phyloP scores from a whole-genome alignment of 176 grass and related monocot species.

The Oryza brachyantha region DNA sequence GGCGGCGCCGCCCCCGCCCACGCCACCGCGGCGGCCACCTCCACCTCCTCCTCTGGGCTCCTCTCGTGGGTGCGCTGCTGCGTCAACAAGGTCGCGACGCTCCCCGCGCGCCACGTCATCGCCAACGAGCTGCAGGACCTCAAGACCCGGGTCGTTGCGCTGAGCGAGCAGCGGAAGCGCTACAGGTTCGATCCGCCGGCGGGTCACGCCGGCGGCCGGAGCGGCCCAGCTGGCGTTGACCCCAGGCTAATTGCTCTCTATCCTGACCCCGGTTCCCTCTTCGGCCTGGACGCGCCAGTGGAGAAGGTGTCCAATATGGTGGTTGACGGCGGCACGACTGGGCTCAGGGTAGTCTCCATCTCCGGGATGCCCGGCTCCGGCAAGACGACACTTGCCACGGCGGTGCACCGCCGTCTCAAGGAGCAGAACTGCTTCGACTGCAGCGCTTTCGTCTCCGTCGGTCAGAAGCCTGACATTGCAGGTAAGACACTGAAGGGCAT shows the following conservation, averaged over 20 bases:
- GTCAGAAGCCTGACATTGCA: not conserved
- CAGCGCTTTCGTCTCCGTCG: not conserved
- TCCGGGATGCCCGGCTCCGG: conserved; percentile 37
- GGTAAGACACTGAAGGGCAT: not conserved
- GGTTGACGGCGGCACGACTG: not conserved
- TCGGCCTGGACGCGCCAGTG: conserved; percentile 8
- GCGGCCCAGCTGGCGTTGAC: not conserved
- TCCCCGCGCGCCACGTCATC: conserved; percentile 31
- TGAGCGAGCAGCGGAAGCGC: conserved; percentile 34
- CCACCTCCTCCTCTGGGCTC: not conserved
- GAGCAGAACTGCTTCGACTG: not conserved
- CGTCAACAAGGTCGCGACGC: not conserved
- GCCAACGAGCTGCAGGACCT: conserved; percentile 35
- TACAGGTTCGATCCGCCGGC: conserved; percentile 6
- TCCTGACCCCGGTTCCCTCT: not conserved
- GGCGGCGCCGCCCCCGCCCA: not conserved
- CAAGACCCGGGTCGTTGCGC: conserved; percentile 21
- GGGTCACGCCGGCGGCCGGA: not conserved
- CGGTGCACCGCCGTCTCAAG: not conserved
- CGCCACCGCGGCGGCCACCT: too few relatives aligned
- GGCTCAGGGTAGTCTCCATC: conserved; percentile 11
- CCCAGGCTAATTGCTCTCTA: not conserved
- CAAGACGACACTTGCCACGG: conserved; percentile 40
- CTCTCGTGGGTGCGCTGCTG: not conserved
- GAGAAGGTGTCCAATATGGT: conserved; percentile 10